These are phyloP conservation scores for Calonectria crousiana DNA, from an alignment of 2,329 filamentous ascomycete genomes.

Conservation along the genomic window DNA sequence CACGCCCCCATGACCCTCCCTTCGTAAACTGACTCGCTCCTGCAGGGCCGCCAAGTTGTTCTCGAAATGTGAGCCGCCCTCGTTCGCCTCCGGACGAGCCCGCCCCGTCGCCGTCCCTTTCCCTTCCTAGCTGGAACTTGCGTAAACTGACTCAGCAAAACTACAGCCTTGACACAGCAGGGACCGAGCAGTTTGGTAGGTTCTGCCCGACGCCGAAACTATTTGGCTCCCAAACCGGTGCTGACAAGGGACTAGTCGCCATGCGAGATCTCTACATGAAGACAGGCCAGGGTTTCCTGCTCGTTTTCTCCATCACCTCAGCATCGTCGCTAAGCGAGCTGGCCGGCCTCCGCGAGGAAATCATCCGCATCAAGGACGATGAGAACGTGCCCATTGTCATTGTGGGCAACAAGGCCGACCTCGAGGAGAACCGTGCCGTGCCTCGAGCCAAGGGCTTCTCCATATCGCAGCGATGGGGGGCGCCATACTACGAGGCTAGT, in stretches of 20 bases:
- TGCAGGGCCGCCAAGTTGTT: slow-evolving; percentile 85
- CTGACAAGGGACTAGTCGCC: slow-evolving; percentile 59
- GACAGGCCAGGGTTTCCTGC: slow-evolving; percentile 88
- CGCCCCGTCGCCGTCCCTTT: slow-evolving; percentile 3
- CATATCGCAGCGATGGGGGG: slow-evolving; percentile 88
- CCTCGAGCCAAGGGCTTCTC: slow-evolving; percentile 84
- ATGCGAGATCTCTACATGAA: slow-evolving; percentile 93
- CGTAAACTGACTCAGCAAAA: slow-evolving; percentile 36
- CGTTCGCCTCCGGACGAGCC: slow-evolving; percentile 31
- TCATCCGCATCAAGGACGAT: slow-evolving; percentile 91
- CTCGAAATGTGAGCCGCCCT: slow-evolving; percentile 80
- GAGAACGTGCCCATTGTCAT: slow-evolving; percentile 89
- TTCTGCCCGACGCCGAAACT: slow-evolving; percentile 34
- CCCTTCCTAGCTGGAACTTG: neutral
- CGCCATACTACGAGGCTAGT: slow-evolving; percentile 92
- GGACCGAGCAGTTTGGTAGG: slow-evolving; percentile 93
- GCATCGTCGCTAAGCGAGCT: slow-evolving; percentile 86
- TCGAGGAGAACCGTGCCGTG: slow-evolving; percentile 87
- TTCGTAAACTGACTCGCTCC: slow-evolving; percentile 49
- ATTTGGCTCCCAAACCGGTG: slow-evolving; percentile 29
- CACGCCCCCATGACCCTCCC: slow-evolving; percentile 19
- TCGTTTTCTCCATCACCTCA: slow-evolving; percentile 93
- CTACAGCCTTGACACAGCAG: slow-evolving; percentile 84
- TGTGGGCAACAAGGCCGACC: slow-evolving; percentile 91
- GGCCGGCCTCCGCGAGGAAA: slow-evolving; percentile 85